These are phyloP conservation scores for Chrysanthemum makinoi DNA, from an alignment of 129 eudicot species.

Conservation along the genomic window DNA sequence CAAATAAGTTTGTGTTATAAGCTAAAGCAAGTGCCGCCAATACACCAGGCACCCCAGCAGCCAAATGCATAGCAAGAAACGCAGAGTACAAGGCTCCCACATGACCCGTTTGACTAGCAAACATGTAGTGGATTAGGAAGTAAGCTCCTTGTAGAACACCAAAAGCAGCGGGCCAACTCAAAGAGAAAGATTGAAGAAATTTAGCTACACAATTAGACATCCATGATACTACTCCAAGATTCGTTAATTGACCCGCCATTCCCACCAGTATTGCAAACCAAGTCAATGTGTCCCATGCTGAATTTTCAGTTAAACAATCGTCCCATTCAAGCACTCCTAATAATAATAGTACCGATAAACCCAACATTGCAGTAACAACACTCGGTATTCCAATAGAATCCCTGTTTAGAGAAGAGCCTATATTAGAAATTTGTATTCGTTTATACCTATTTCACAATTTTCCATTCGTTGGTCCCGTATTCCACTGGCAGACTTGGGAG, in stretches of 20 bases:
- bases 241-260: constrained; percentile 91
- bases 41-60: constrained; percentile 84
- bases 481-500: background rate
- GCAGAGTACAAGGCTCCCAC: constrained; percentile 96
- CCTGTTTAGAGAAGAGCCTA: constrained; percentile 38
- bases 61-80: constrained; percentile 88
- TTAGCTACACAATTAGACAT: constrained; percentile 84
- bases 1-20: constrained; percentile 79
- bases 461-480: constrained; percentile 16
- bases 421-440: constrained; percentile 1
- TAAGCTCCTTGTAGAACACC: constrained; percentile 81
- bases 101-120: constrained; percentile 97
- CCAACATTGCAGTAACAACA: constrained; percentile 98
- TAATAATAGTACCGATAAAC: constrained; percentile 71
- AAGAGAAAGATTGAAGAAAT: constrained; percentile 60
- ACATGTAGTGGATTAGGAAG: constrained; percentile 82
- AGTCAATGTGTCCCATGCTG: constrained; percentile 96
- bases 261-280: constrained; percentile 99
- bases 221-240: constrained; percentile 85
- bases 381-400: constrained; percentile 82
- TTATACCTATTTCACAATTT: background rate
- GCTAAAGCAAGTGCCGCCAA: constrained; percentile 84
- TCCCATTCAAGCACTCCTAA: constrained; percentile 90
- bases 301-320: constrained; percentile 88
- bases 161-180: constrained; percentile 94